Evolutionary conservation across 169 alveolate species (phyloP).

Genomic region (Pseudocohnilembus persalinus): DNA sequence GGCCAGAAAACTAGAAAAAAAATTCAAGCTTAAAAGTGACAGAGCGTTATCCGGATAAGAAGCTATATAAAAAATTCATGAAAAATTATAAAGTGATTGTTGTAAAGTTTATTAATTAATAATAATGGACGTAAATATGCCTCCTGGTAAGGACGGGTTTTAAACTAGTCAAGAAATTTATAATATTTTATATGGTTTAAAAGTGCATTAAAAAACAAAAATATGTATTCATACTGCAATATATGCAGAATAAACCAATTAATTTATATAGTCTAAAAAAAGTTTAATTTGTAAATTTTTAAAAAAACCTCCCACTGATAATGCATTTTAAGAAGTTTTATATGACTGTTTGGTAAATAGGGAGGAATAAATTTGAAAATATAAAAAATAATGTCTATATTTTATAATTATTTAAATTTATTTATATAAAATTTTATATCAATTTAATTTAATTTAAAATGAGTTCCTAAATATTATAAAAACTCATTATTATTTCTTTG

Average conservation of each 20-base stretch:
- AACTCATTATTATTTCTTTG: too few relatives aligned
- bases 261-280: neutral
- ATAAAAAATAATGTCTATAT: too few relatives aligned
- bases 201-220: neutral
- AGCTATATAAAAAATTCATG: neutral
- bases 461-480: too few relatives aligned
- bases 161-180: neutral
- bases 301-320: neutral
- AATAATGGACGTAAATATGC: neutral
- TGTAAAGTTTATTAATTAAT: neutral
- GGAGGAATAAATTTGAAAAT: neutral
- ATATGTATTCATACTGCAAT: neutral
- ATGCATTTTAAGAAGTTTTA: neutral
- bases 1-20: too few relatives aligned
- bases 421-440: too few relatives aligned
- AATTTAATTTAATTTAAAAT: too few relatives aligned
- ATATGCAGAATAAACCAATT: neutral
- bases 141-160: neutral
- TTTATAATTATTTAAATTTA: too few relatives aligned
- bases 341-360: neutral
- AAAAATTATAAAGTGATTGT: neutral
- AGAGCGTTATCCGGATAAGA: neutral
- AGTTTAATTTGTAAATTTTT: neutral
- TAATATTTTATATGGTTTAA: neutral
- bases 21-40: neutral